These are phyloP conservation scores for Eremothecium coryli DNA, from an alignment of 1,139 yeast genomes.

Conservation along the genomic window DNA sequence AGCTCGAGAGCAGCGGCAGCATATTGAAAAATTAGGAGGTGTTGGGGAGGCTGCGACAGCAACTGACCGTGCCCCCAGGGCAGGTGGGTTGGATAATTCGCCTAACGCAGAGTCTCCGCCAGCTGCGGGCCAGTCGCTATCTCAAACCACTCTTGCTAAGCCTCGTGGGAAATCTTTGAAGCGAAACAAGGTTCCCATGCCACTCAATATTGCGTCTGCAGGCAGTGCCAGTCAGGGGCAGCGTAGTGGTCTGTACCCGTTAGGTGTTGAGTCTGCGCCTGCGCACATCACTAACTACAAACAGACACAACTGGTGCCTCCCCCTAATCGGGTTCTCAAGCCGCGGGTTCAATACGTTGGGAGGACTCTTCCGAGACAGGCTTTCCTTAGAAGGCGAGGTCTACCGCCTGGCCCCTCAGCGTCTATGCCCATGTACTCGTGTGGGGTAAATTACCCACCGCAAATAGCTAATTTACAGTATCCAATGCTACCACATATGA, in stretches of 20 bases:
- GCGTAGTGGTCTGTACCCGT: not conserved
- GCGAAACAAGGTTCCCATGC: conserved; percentile 17
- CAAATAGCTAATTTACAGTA: not conserved
- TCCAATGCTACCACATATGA: not conserved
- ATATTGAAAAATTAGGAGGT: conserved; percentile 10
- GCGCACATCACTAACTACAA: conserved; percentile 13
- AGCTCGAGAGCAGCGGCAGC: conserved; percentile 32
- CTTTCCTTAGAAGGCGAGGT: conserved; percentile 1
- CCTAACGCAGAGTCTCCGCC: conserved; percentile 6
- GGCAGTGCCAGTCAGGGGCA: not conserved
- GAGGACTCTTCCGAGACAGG: not conserved
- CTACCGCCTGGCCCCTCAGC: conserved; percentile 1
- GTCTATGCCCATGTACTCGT: not conserved
- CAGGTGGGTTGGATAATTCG: conserved; percentile 4
- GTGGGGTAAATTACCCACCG: not conserved
- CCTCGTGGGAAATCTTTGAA: conserved; percentile 15
- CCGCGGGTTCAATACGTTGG: conserved; percentile 12
- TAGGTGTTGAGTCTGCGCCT: conserved; percentile 14
- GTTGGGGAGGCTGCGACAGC: conserved; percentile 7
- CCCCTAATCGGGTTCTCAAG: conserved; percentile 1
- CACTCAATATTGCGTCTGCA: conserved; percentile 12
- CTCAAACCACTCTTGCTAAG: not conserved
- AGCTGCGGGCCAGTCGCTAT: conserved; percentile 4
- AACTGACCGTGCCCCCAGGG: no score
- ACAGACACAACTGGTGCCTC: conserved; percentile 4